Conservation (phyloP, 176 grass and related monocot genomes). For the Cenchrus americanus region DNA sequence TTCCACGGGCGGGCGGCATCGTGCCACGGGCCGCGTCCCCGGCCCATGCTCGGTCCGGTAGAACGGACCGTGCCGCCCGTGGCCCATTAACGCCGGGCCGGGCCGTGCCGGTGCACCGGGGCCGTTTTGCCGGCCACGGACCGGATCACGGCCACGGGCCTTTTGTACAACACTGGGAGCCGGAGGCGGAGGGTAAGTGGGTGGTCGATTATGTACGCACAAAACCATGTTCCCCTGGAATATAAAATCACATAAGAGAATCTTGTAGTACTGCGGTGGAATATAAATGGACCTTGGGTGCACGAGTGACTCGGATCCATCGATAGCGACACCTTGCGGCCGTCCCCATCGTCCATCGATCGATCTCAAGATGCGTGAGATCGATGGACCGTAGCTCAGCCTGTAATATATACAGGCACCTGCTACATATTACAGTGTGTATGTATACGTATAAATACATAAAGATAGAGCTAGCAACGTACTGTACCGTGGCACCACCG, state of each 20-base stretch:
- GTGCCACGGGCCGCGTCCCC: too few species aligned
- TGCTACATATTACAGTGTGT: background rate
- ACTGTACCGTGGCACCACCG: too few species aligned
- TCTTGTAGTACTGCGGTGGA: background rate
- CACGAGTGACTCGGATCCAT: slow-evolving; percentile 48
- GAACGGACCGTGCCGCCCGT: too few species aligned
- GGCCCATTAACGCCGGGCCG: too few species aligned
- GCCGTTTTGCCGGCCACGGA: too few species aligned
- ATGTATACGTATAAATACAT: background rate
- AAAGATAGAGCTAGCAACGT: too few species aligned
- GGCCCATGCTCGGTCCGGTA: too few species aligned
- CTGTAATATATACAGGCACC: background rate
- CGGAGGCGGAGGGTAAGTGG: slow-evolving; percentile 3
- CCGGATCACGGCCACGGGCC: too few species aligned
- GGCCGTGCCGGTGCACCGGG: too few species aligned
- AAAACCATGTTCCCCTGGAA: background rate
- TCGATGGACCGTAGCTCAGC: background rate
- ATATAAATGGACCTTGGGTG: slow-evolving; percentile 7
- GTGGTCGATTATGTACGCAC: background rate
- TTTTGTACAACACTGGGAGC: too few species aligned
- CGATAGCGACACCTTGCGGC: background rate
- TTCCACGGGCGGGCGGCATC: too few species aligned
- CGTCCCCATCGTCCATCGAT: background rate
- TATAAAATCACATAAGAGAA: slow-evolving; percentile 1
- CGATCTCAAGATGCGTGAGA: background rate